Conservation (phyloP, 2,329 filamentous ascomycete species). For the Ascochyta pisi region DNA sequence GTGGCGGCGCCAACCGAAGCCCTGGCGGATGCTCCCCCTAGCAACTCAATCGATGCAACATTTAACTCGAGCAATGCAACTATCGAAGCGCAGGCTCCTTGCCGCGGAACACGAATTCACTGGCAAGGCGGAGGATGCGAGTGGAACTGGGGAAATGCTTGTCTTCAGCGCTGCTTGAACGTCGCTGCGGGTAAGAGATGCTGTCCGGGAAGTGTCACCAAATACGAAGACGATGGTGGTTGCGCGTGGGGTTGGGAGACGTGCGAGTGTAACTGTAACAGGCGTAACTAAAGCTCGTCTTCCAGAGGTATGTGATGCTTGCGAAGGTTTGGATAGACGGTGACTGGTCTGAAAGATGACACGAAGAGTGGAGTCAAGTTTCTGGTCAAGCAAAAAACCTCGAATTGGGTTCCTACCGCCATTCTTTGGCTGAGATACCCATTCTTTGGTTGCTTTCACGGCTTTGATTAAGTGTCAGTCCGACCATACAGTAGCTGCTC, state of each 20-base stretch:
- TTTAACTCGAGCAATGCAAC: not conserved
- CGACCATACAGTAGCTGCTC: too few species aligned
- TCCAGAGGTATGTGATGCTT: not conserved
- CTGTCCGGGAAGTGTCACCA: not conserved
- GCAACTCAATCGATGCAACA: not conserved
- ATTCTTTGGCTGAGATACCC: too few species aligned
- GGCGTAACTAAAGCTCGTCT: too few species aligned
- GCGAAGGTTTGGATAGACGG: not conserved
- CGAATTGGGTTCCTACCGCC: too few species aligned
- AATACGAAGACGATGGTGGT: not conserved
- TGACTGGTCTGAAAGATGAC: not conserved
- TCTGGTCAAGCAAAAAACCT: too few species aligned
- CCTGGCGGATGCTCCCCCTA: not conserved
- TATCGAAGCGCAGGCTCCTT: not conserved
- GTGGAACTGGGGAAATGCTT: not conserved
- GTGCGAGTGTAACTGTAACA: not conserved
- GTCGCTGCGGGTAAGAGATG: not conserved
- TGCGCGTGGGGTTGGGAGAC: not conserved
- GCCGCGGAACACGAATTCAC: not conserved
- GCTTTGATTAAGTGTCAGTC: too few species aligned
- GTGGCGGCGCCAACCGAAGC: not conserved
- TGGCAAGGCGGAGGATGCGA: not conserved
- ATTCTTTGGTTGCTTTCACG: too few species aligned
- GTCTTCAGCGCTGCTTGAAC: not conserved
- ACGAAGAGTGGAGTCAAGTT: too few species aligned